Evolutionary conservation across 768 basidiomycete species (phyloP).

Genomic region (Mycena galopus): DNA sequence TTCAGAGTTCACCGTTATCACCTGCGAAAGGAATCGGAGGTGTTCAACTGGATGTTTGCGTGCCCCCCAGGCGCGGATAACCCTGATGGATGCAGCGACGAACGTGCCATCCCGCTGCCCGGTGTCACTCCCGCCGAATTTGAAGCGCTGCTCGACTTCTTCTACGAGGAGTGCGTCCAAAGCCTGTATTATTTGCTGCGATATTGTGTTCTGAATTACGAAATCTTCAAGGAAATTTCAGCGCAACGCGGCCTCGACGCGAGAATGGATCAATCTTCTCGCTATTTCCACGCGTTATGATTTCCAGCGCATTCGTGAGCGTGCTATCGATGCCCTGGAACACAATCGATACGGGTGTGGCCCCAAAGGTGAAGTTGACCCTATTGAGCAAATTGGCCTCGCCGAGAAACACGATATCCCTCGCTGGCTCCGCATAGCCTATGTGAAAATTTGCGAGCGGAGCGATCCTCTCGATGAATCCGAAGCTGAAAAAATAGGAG

Average conservation of each 20-base stretch:
- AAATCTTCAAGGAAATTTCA: constrained; percentile 24
- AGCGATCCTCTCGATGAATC: constrained; percentile 2
- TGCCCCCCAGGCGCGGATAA: constrained; percentile 40
- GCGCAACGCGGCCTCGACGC: constrained; percentile 11
- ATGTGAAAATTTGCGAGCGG: constrained; percentile 25
- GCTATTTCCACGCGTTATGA: constrained; percentile 55
- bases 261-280: constrained; percentile 55
- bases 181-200: not conserved
- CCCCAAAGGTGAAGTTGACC: not conserved
- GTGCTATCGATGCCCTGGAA: constrained; percentile 49
- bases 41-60: constrained; percentile 54
- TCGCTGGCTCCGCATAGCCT: constrained; percentile 29
- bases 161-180: constrained; percentile 52
- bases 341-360: not conserved
- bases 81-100: constrained; percentile 49
- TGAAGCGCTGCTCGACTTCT: constrained; percentile 53
- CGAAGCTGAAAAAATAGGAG: constrained; percentile 28
- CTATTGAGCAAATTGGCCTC: constrained; percentile 30
- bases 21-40: constrained; percentile 52
- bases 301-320: constrained; percentile 50
- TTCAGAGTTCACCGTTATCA: constrained; percentile 58
- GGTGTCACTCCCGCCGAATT: constrained; percentile 51
- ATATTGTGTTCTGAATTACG: not conserved
- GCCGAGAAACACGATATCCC: constrained; percentile 34
- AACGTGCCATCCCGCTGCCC: constrained; percentile 48